These are phyloP conservation scores for Willaertia magna DNA, from an alignment of 208 protist species.

Conservation along the genomic window DNA sequence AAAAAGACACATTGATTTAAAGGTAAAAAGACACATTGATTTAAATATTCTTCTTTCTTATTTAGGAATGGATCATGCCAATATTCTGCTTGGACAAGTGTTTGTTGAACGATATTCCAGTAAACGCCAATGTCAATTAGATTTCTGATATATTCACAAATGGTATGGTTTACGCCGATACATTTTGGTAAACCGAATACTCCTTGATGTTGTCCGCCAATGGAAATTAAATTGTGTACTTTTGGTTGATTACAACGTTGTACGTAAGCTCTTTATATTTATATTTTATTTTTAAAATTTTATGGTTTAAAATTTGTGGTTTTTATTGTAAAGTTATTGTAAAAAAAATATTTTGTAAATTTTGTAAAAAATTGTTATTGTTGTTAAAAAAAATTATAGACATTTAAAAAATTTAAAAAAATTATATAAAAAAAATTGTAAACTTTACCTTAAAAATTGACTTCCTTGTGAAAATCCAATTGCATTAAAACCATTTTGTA, in stretches of 20 bases:
- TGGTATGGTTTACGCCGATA: neutral
- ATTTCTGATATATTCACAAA: slow-evolving; percentile 21
- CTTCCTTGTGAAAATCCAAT: slow-evolving; percentile 37
- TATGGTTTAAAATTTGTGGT: neutral
- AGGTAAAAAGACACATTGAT: slow-evolving; percentile 27
- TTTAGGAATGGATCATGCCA: slow-evolving; percentile 32
- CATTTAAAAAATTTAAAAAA: too few relatives aligned
- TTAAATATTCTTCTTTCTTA: slow-evolving; percentile 23
- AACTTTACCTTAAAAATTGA: slow-evolving; percentile 6
- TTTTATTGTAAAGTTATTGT: too few relatives aligned
- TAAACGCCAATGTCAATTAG: slow-evolving; percentile 11
- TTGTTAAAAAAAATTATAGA: too few relatives aligned
- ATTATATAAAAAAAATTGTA: neutral
- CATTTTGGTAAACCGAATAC: slow-evolving; percentile 25
- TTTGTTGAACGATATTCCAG: slow-evolving; percentile 11
- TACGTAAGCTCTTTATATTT: slow-evolving; percentile 27
- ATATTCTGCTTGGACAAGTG: slow-evolving; percentile 24
- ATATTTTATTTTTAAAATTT: neutral
- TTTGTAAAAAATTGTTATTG: too few relatives aligned
- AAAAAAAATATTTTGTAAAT: too few relatives aligned
- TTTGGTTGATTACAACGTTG: slow-evolving; percentile 27
- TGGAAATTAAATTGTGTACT: slow-evolving; percentile 28
- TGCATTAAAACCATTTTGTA: slow-evolving; percentile 33
- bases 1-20: slow-evolving; percentile 25
- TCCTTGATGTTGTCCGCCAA: slow-evolving; percentile 41